A percentile compares a stretch with the other conserved stretches of the same genome.
These are phyloP conservation scores for Nothophoma quercina DNA, from an alignment of 2,329 filamentous ascomycete genomes.

Conservation along the genomic window DNA sequence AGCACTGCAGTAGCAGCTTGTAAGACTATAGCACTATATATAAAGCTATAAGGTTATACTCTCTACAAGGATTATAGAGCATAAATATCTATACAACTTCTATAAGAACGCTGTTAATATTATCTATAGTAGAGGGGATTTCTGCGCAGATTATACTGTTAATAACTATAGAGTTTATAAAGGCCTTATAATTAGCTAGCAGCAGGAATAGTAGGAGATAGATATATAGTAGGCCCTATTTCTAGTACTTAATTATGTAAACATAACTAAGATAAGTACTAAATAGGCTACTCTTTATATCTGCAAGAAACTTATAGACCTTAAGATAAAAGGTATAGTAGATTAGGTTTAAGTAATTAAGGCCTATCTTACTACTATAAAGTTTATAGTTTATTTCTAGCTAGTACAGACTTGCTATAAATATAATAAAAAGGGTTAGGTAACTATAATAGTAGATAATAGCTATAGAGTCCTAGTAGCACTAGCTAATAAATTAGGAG, in stretches of 20 bases:
- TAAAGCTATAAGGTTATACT: neutral
- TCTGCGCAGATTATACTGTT: neutral
- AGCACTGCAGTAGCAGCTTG: neutral
- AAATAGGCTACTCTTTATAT: too few species aligned
- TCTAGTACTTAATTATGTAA: too few species aligned
- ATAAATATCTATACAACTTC: neutral
- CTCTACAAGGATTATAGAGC: neutral
- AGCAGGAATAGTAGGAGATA: too few species aligned
- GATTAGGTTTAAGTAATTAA: too few species aligned
- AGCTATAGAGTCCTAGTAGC: too few species aligned
- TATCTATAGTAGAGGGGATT: neutral
- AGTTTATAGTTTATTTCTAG: neutral
- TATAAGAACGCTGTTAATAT: neutral
- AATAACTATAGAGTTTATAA: neutral
- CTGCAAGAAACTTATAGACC: too few species aligned
- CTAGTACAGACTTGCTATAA: neutral
- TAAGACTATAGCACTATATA: neutral
- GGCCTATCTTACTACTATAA: neutral
- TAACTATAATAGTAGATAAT: too few species aligned
- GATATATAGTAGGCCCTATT: too few species aligned
- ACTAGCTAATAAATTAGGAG: too few species aligned
- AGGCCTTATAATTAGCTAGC: neutral
- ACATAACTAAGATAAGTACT: too few species aligned
- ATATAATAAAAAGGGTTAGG: too few species aligned
- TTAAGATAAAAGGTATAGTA: too few species aligned